Evolutionary conservation across 2,329 filamentous ascomycete species (phyloP), one percentile per base, ranked within the genome.

Genomic region (Fusarium begoniae): DNA sequence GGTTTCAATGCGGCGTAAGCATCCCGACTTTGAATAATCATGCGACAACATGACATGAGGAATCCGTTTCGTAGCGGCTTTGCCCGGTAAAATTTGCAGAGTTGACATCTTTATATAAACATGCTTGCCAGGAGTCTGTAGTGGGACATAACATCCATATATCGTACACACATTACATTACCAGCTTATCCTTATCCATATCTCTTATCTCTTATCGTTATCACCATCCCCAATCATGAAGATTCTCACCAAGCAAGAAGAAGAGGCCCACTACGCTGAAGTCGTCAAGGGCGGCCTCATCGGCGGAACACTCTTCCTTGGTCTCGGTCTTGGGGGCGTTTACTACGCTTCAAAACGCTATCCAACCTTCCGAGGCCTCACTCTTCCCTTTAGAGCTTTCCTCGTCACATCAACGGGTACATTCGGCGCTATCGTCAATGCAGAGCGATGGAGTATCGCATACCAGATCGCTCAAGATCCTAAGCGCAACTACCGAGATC

Each of bases 241-340:
- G 92, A 88, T 98, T 81, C 89, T 98, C 82, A 97, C 93, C 78
- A 94, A 96, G 82, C 94, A 98, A 90, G 94, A 98, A 86, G 95
- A 98, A 85, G 83, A 88, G 69, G 93, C 90, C 61, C 95, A 98
- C 88, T 98, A 97, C 89, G 85, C 87, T 81, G 86, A 89, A 69
- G 96, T 97, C 70, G 80, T 98, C 76, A 92, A 90, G 81, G 95
- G 95, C 76, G 96, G 96, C 77, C 80, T 90, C 72, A 83, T 93
- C 74, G 96, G 96, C 73, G 93, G 93, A 73, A 62, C 88, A 13
- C 77, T 90, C 44, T 95, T 96, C 73, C 84, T 95, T 2, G 87
- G 84, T 37, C 79, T 91, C 38, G 95, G 96, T 72, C 76, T 90
- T 10, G 86, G 87, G 26, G 94, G 91, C 79, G 92, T 97, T 24